Evolutionary conservation across 2,329 filamentous ascomycete species (phyloP), one percentile per base, ranked within the genome.

Genomic region (Colletotrichum noveboracense): DNA sequence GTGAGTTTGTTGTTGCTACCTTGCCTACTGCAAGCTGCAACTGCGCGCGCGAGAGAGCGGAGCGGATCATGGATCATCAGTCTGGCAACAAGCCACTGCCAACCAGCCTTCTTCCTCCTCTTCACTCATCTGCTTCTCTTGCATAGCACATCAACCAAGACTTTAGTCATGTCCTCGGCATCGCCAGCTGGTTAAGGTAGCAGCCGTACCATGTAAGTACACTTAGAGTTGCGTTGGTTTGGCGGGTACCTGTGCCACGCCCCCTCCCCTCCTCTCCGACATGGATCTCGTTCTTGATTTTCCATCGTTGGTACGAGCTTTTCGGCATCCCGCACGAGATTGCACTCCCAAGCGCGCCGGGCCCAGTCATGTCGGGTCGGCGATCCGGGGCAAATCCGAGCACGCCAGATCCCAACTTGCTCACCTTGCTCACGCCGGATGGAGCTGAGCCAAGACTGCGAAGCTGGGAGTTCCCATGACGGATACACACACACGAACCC

Each of bases 331-430:
- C 66, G 43, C 32, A 43, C 32, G 21, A 70, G 56, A 64, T 43
- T 55, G 67, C n/a, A 67, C 70, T 43, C n/a, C 4, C 34, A 36
- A n/a, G 69, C 60, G 38, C 32, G 60, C 60, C 65, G 60, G 68
- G 34, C 34, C 52, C 52, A 61, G 66, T 43, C 52, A 48, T 61
- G 24, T 69, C 56, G 34, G 55, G 60, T 74, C 71, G 71, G 66
- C 71, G 65, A 74, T 74, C 71, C 65, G 71, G 71, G 66, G 58
- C 71, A 70, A 74, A 70, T 70, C 71, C 71, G 71, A 74, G 71
- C 66, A 70, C 43, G 56, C 71, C 60, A 43, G 56, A 64, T 64
- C 38, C 38, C 61, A 56, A 12, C 62, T 26, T 62, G 56, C 65
- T 55, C 70, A 18, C 48, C n/a, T 21, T 24, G 32, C 52, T 64